Conservation (phyloP, 2,329 filamentous ascomycete species). For the Ambrosiella beaveri region DNA sequence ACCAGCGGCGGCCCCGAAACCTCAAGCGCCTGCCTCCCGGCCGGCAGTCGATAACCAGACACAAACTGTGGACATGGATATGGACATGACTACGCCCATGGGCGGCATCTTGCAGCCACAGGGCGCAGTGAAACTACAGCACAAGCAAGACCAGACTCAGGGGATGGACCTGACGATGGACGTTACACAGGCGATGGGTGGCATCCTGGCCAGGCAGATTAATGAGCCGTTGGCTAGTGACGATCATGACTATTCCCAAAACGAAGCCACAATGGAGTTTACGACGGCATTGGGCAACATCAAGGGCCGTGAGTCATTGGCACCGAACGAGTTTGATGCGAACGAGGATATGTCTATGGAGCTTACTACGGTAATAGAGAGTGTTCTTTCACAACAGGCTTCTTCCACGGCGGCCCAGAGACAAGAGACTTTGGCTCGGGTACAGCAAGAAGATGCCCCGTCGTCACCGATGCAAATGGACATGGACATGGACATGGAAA, state of each 20-base stretch:
- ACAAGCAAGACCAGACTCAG: constrained; percentile 27
- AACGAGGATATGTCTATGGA: constrained; percentile 69
- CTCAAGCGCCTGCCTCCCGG: not conserved
- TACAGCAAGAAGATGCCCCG: constrained; percentile 6
- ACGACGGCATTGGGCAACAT: constrained; percentile 66
- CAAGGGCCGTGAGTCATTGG: constrained; percentile 20
- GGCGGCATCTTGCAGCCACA: constrained; percentile 25
- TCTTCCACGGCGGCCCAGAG: constrained; percentile 17
- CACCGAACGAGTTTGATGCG: constrained; percentile 21
- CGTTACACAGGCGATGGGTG: constrained; percentile 66
- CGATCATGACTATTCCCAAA: constrained; percentile 22
- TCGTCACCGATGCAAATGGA: constrained; percentile 39
- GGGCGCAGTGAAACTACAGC: constrained; percentile 13
- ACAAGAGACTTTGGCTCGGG: constrained; percentile 16
- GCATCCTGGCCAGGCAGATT: constrained; percentile 43
- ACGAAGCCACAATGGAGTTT: constrained; percentile 59
- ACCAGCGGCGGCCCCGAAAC: constrained; percentile 12
- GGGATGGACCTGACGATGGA: constrained; percentile 92
- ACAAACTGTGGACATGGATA: constrained; percentile 27
- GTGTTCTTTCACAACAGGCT: constrained; percentile 23
- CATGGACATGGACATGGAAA: constrained; percentile 88
- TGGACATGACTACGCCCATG: constrained; percentile 39
- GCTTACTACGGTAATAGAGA: constrained; percentile 48
- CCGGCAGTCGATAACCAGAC: constrained; percentile 11
- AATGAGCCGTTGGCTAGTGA: constrained; percentile 15